phyloP scores from a whole-genome alignment of 2,329 filamentous ascomycete species.

The Xylariales sp. region DNA sequence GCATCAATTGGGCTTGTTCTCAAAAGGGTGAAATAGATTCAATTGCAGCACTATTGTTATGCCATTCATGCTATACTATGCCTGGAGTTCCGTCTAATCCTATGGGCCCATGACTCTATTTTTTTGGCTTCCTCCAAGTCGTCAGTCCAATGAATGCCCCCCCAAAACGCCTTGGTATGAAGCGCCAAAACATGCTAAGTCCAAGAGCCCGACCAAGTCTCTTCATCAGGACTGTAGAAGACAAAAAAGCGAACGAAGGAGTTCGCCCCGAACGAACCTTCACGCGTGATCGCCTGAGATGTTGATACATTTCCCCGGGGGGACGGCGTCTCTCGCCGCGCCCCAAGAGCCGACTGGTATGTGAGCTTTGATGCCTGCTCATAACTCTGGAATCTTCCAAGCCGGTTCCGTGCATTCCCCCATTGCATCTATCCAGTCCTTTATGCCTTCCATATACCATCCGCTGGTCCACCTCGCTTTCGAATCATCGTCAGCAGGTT shows the following conservation, averaged over 20 bases:
- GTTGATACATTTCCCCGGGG: constrained; percentile 21
- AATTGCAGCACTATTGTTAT: constrained; percentile 30
- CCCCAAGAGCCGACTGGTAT: not conserved
- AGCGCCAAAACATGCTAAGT: constrained; percentile 30
- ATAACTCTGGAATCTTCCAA: constrained; percentile 55
- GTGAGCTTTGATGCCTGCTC: constrained; percentile 29
- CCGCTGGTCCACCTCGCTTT: constrained; percentile 56
- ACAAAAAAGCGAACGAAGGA: not conserved
- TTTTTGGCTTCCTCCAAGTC: constrained; percentile 19
- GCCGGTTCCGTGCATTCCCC: constrained; percentile 56
- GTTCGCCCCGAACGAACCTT: constrained; percentile 5
- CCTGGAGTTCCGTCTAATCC: constrained; percentile 32
- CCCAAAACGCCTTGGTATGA: constrained; percentile 34
- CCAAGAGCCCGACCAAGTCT: constrained; percentile 25
- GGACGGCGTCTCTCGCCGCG: not conserved
- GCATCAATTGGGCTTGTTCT: not conserved
- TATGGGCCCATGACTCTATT: constrained; percentile 21
- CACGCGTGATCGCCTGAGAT: not conserved
- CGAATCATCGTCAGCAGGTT: constrained; percentile 45
- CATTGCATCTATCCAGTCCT: constrained; percentile 59
- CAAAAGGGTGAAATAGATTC: constrained; percentile 5
- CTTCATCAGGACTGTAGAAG: constrained; percentile 24
- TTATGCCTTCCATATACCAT: constrained; percentile 60
- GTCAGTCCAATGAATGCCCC: constrained; percentile 1
- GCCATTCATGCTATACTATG: constrained; percentile 32